Evolutionary conservation across 257 asterid species (phyloP).

Genomic region (Buddleja alternifolia): DNA sequence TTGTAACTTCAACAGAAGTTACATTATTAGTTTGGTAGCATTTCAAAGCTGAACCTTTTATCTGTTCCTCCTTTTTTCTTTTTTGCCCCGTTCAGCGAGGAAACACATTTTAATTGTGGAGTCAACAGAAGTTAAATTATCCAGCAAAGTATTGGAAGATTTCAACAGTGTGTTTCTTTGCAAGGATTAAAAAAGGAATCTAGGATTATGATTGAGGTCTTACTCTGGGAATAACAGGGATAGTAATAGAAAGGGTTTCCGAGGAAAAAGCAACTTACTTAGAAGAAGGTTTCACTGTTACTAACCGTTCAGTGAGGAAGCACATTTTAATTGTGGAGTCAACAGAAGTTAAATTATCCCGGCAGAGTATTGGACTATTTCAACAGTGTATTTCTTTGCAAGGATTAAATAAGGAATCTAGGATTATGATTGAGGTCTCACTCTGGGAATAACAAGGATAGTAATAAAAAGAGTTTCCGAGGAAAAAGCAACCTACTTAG

Average conservation of each 20-base stretch:
- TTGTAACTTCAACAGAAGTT: not conserved
- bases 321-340: not conserved
- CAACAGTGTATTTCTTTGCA: not conserved
- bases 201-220: not conserved
- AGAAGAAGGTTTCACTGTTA: not conserved
- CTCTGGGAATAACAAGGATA: not conserved
- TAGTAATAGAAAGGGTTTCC: not conserved
- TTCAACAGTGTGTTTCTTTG: not conserved
- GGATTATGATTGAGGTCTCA: not conserved
- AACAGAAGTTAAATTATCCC: not conserved
- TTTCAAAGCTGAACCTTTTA: not conserved
- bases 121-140: not conserved
- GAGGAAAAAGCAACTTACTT: not conserved
- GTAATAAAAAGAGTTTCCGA: not conserved
- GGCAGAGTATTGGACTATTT: not conserved
- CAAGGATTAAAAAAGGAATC: not conserved
- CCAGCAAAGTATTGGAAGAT: not conserved
- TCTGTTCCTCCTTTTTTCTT: not conserved
- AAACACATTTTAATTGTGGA: not conserved
- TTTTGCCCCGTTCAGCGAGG: not conserved
- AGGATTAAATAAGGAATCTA: not conserved
- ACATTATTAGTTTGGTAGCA: not conserved
- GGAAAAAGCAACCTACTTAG: not conserved
- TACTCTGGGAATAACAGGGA: not conserved
- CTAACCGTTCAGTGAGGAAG: too few relatives aligned